Evolutionary conservation across 176 grass and related monocot genomes (phyloP).

Genomic region (Pontederia paniculata): DNA sequence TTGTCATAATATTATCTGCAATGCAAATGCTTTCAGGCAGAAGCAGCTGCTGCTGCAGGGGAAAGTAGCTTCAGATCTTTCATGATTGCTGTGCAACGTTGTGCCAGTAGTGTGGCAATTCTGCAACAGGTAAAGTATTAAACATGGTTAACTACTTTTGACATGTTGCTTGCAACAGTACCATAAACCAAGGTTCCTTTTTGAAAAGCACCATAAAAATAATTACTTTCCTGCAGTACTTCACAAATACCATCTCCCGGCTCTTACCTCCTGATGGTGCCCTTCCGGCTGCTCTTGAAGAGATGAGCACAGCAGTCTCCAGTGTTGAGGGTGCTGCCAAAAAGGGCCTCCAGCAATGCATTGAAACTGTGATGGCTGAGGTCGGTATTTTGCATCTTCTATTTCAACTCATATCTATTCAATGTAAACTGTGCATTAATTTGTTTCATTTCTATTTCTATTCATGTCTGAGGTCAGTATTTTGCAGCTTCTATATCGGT

Average conservation of each 20-base stretch:
- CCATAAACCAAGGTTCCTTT: too few species aligned
- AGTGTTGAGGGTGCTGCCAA: slow-evolving; percentile 85
- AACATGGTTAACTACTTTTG: neutral
- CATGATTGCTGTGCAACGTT: slow-evolving; percentile 94
- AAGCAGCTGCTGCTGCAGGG: slow-evolving; percentile 69
- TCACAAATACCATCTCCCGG: slow-evolving; percentile 93
- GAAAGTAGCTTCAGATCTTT: slow-evolving; percentile 94
- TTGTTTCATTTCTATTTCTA: too few species aligned
- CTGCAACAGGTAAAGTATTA: slow-evolving; percentile 79
- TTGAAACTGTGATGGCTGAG: slow-evolving; percentile 98
- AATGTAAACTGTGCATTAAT: neutral
- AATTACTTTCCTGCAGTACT: slow-evolving; percentile 46
- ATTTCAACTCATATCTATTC: neutral
- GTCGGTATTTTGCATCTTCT: slow-evolving; percentile 16
- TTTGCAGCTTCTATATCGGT: too few species aligned
- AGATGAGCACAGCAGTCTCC: slow-evolving; percentile 86
- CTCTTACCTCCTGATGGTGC: slow-evolving; percentile 67
- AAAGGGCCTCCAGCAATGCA: slow-evolving; percentile 89
- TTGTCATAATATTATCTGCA: too few species aligned
- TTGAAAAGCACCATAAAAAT: neutral
- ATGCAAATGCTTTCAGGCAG: slow-evolving; percentile 42
- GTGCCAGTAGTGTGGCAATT: slow-evolving; percentile 82
- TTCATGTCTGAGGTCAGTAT: too few species aligned
- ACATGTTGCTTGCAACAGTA: neutral
- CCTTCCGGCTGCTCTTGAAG: slow-evolving; percentile 77